phyloP scores from a whole-genome alignment of 2,329 filamentous ascomycete species.

The Aschersonia sp. region DNA sequence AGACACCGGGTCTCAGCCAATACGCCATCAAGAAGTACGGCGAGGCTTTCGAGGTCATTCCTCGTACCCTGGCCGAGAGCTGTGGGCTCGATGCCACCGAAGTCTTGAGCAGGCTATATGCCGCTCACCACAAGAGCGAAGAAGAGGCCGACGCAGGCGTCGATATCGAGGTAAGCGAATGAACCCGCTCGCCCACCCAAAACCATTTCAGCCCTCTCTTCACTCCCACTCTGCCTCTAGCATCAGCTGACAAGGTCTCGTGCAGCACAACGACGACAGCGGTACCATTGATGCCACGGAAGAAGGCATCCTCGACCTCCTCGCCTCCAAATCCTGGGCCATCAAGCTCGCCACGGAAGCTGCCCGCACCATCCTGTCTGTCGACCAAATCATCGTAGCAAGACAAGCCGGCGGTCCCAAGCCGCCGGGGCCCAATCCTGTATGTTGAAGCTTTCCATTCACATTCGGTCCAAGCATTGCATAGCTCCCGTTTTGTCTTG shows the following conservation, averaged over 20 bases:
- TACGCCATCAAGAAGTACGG: slow-evolving; percentile 97
- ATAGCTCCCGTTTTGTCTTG: too few relatives aligned
- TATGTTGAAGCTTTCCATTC: too few relatives aligned
- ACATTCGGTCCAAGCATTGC: too few relatives aligned
- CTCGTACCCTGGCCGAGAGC: slow-evolving; percentile 84
- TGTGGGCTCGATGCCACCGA: slow-evolving; percentile 96
- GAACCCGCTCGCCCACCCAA: neutral
- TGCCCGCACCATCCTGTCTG: slow-evolving; percentile 82
- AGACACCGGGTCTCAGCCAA: slow-evolving; percentile 82
- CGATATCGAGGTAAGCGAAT: slow-evolving; percentile 59
- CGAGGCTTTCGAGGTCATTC: slow-evolving; percentile 95
- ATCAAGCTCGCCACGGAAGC: slow-evolving; percentile 95
- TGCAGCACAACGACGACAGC: slow-evolving; percentile 57
- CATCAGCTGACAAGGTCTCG: too few relatives aligned
- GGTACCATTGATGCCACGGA: slow-evolving; percentile 78
- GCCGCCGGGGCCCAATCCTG: slow-evolving; percentile 82
- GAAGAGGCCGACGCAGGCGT: slow-evolving; percentile 88
- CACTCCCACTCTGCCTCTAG: too few relatives aligned
- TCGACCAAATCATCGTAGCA: slow-evolving; percentile 98
- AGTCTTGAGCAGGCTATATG: slow-evolving; percentile 81
- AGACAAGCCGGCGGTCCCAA: slow-evolving; percentile 95
- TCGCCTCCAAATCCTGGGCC: slow-evolving; percentile 89
- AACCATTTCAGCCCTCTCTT: too few relatives aligned
- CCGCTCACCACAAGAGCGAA: slow-evolving; percentile 79
- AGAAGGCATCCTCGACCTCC: slow-evolving; percentile 80